Conservation (phyloP, 2,329 filamentous ascomycete genomes). For the Albophoma yamanashiensis region DNA sequence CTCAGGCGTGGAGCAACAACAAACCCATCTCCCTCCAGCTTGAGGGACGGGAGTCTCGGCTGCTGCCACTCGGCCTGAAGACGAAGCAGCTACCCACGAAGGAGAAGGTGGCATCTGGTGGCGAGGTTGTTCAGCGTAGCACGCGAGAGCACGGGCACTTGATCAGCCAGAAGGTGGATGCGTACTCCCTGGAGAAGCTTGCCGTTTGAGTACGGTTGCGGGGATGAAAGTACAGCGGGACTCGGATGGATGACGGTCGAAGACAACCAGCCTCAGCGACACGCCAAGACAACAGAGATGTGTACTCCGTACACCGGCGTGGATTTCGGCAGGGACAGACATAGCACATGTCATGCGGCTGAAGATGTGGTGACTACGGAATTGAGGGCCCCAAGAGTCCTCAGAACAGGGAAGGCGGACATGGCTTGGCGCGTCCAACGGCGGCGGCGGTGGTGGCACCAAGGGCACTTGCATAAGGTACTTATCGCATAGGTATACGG, state of each 20-base stretch:
- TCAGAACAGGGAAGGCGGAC: background rate
- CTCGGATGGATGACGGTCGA: background rate
- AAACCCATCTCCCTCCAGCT: slow-evolving; percentile 32
- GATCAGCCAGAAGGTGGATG: slow-evolving; percentile 67
- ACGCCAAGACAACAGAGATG: background rate
- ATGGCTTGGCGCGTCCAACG: background rate
- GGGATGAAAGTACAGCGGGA: background rate
- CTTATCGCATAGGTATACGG: background rate
- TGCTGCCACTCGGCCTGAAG: slow-evolving; percentile 67
- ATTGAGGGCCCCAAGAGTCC: background rate
- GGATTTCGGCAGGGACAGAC: background rate
- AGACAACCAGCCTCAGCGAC: background rate
- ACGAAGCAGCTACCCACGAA: slow-evolving; percentile 36
- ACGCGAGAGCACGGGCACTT: slow-evolving; percentile 66
- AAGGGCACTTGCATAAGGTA: background rate
- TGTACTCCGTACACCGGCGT: background rate
- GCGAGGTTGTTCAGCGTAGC: slow-evolving; percentile 59
- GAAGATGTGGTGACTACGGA: background rate
- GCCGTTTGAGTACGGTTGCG: slow-evolving; percentile 37
- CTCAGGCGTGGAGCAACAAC: slow-evolving; percentile 18
- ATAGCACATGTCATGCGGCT: background rate
- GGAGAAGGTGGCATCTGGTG: slow-evolving; percentile 54
- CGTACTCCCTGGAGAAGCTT: slow-evolving; percentile 76
- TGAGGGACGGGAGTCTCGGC: slow-evolving; percentile 31
- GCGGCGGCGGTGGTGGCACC: background rate